Conservation (phyloP, 2,329 filamentous ascomycete genomes). For the Aspergillus niger region DNA sequence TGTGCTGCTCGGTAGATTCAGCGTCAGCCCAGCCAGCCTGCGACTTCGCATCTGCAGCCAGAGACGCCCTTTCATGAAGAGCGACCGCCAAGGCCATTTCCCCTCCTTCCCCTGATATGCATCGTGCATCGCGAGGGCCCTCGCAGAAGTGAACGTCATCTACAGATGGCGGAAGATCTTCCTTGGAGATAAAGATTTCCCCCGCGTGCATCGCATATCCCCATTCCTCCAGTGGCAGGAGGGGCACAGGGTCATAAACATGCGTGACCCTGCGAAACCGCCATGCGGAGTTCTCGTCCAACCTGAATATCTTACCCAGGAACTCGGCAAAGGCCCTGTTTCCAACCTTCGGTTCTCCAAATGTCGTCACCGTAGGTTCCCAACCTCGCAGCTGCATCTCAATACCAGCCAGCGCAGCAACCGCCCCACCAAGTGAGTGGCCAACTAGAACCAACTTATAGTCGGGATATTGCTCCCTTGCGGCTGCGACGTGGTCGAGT, state of each 20-base stretch:
- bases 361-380: conserved; percentile 79
- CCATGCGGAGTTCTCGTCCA: conserved; percentile 23
- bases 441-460: conserved; percentile 80
- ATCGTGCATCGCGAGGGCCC: conserved; percentile 70
- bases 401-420: conserved; percentile 81
- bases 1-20: background rate
- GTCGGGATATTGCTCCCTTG: conserved; percentile 64
- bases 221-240: conserved; percentile 85
- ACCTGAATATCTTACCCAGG: conserved; percentile 56
- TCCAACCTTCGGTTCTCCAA: conserved; percentile 76
- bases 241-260: conserved; percentile 79
- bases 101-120: conserved; percentile 65
- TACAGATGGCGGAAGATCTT: conserved; percentile 66
- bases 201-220: conserved; percentile 82
- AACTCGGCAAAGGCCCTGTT: conserved; percentile 57
- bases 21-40: background rate
- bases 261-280: conserved; percentile 81
- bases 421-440: conserved; percentile 88
- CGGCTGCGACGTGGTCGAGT: conserved; percentile 64
- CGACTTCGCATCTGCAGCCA: background rate
- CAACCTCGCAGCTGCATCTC: conserved; percentile 79
- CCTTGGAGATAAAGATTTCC: conserved; percentile 81
- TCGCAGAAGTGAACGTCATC: conserved; percentile 70
- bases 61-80: conserved; percentile 6
- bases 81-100: conserved; percentile 13